Evolutionary conservation across 1,139 yeast genomes (phyloP), one percentile per base, ranked within the genome.

Genomic region (Sugiyamaella xylanicola): DNA sequence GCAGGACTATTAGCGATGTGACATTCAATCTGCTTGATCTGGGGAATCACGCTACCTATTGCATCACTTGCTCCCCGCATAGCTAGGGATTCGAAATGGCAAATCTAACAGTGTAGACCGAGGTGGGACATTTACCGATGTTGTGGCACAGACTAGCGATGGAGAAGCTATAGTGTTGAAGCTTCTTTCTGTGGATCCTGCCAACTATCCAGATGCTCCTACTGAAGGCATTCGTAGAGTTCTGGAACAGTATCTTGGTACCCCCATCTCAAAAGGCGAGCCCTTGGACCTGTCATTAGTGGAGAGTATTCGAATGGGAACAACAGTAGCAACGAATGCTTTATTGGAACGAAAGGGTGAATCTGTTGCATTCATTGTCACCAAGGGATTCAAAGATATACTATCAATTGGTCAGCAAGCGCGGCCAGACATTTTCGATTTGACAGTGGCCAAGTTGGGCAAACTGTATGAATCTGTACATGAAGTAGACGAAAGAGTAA

Each of bases 101-200:
- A 32, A 11, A n/a, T 9, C 50, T 37, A 47, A 52, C 37, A 8
- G 17, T 21, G 15, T 42, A 67, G 77, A 73, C 55, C 69, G 77
- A 4, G 77, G 77, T 60, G 97, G 97, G 54, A 91, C 97, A 0
- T 90, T 90, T 73, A 89, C 96, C 4, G 97, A 90, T 82, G 91
- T 69, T 68, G 81, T 59, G 79, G 84, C 68, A 58, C 76, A 72
- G 42, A 77, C 77, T 20, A 71, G 73, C 42, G 77, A 71, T 19
- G 70, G 65, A 48, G 36, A 42, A 5, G 77, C 75, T 52, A 79
- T 77, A 54, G 84, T 86, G 4, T 77, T 85, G 57, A 91, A 91
- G 70, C 73, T 91, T 42, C 76, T 92, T 27, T 89, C 96, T 0
- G 96, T 87, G 5, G 97, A 92, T 68, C 96, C 97, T 0, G 75